Base-by-base conservation (phyloP, 2,329 filamentous ascomycete species). In the Diaporthe citrichinensis region DNA sequence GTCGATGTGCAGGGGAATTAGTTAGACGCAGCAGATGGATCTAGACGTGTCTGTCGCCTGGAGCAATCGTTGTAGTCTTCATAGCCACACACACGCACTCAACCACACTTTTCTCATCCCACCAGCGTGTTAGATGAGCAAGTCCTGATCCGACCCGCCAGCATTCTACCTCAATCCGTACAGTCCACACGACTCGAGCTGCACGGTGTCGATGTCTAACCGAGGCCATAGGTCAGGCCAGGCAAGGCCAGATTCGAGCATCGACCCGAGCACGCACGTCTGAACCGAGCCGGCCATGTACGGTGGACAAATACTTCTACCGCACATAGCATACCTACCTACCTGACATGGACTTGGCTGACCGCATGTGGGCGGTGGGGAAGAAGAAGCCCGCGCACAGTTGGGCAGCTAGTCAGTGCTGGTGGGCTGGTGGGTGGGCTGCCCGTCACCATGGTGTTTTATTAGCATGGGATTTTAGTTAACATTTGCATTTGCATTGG, bases 391-490 rank as follows among this genome's bases (percentile, higher is more conserved):
- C n/a, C 25, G 62, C 14, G 62, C 28, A 67, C 44, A 68, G 46
- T 8, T 39, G 23, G 12, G 31, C 39, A 31, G 62, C 62, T 68
- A 46, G 58, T 61, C 58, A 65, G 61, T 67, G 14, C 44, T n/a
- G 31, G 31, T n/a, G 44, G 61, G 41, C 44, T 9, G 28, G 41
- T 34, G 51, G 51, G 62, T 36, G 31, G 44, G 53, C 53, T 14
- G 28, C 25, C 25, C 53, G 25, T 55, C 6, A 7, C 53, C 53
- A n/a, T 36, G 44, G 14, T 25, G 31, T n/a, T 34, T 36, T 36
- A 25, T 51, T 53, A 68, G 65, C 65, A 69, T 69, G 65, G 65
- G 65, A 69, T 41, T 61, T 51, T 41, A 31, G 49, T 20, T 20
- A 51, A 51, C 65, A 25, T 51, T 51, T 51, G 25, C 61, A 67